Evolutionary conservation across 2,329 filamentous ascomycete genomes (phyloP).

Genomic region (Penicillium olsonii): DNA sequence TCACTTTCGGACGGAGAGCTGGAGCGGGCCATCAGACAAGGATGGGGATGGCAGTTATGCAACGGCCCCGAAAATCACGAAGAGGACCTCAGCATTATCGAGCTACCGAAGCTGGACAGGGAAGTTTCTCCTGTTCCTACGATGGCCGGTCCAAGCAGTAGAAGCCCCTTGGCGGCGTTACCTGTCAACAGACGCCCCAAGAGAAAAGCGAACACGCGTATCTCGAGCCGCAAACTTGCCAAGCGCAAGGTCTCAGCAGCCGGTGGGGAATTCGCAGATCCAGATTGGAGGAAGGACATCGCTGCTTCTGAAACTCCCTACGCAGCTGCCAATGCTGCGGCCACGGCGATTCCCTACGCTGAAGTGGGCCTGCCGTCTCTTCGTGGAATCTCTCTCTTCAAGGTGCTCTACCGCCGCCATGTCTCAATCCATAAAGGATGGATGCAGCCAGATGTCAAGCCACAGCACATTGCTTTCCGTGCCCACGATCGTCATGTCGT

Average conservation of each 20-base stretch:
- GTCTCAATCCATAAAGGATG: conserved; percentile 87
- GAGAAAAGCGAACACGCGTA: conserved; percentile 50
- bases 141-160: conserved; percentile 27
- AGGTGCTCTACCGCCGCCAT: conserved; percentile 91
- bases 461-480: conserved; percentile 91
- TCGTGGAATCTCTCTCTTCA: conserved; percentile 86
- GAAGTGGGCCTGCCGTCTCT: conserved; percentile 76
- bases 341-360: conserved; percentile 76
- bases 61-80: conserved; percentile 74
- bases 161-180: conserved; percentile 21
- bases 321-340: conserved; percentile 80
- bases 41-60: conserved; percentile 97
- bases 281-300: conserved; percentile 49
- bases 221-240: conserved; percentile 54
- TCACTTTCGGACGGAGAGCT: conserved; percentile 77
- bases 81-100: conserved; percentile 69
- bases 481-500: conserved; percentile 96
- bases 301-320: conserved; percentile 75
- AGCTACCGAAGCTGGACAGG: conserved; percentile 41
- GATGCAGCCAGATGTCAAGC: conserved; percentile 81
- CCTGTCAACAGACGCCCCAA: conserved; percentile 42
- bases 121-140: conserved; percentile 30
- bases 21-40: conserved; percentile 80
- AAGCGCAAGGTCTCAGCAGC: conserved; percentile 57
- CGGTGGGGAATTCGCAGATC: conserved; percentile 42